Evolutionary conservation across 2,329 filamentous ascomycete species (phyloP), one percentile per base, ranked within the genome.

Genomic region (Penicillium sp.): DNA sequence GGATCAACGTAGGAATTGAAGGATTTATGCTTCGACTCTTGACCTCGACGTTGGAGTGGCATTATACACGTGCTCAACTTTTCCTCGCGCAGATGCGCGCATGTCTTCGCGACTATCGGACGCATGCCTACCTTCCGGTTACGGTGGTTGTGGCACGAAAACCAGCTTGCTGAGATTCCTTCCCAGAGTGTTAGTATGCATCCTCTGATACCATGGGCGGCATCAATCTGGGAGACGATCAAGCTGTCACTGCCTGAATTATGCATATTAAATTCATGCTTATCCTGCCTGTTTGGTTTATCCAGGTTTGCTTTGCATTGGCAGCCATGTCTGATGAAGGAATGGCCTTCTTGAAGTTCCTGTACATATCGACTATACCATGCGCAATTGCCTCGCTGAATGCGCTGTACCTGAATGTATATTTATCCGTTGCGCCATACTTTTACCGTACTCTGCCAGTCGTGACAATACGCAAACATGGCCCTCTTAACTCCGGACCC

Each of bases 41-140:
- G 16, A 69, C 67, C 10, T 55, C 64, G 9, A 61, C 62, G 0
- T 54, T 67, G 13, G 43, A 66, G 46, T 70, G 68, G 67, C 63
- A 62, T 4, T 68, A 67, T 43, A 64, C 65, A 35, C 60, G 63
- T 16, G 61, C 68, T 2, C 68, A 67, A 54, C 18, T 67, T 1
- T 64, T 62, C 33, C 63, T 70, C 16, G 65, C 63, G 14, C 59
- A 66, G 44, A 69, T 70, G 67, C 66, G 65, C 27, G 49, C 60
- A n/a, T 46, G 54, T 9, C 60, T 69, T 14, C 59, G 61, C 10
- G 66, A 68, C 37, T 65, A 63, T 11, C 57, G 59, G 22, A 65
- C 60, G 2, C 66, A 62, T 46, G 68, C 68, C 37, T 70, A 66
- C 31, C 61, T 67, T 31, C 65, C 65, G 2, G 63, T 56, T 18